Evolutionary conservation across 352 stramenopile species (phyloP), one percentile per base, ranked within the genome.

Genomic region (Plasmopara muralis): DNA sequence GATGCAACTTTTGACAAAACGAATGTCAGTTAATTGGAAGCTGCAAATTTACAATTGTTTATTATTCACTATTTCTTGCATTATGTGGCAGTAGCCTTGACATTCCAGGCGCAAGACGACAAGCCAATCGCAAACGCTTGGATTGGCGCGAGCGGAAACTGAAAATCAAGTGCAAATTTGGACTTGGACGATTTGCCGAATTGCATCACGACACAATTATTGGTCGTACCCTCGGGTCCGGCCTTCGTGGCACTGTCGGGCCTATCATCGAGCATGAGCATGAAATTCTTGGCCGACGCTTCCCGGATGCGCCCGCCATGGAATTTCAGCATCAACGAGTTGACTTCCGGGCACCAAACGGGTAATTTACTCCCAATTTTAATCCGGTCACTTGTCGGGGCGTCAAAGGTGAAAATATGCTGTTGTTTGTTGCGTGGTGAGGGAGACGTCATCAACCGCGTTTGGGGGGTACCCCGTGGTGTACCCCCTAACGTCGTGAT

Each of bases 251-350:
- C 55, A 8, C 65, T 34, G 6, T 35, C 53, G 6, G 64, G 64
- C 35, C 93, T 78, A 44, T 85, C 80, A 8, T 93, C 77, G 43
- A 93, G 31, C 64, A 78, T 84, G 20, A 95, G 70, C 73, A 94
- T 91, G 54, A 96, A 96, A 55, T 95, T 96, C 64, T 95, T 95
- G 47, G 85, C 81, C 9, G 81, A 93, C 31, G 85, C 83, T 66
- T 94, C 81, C 34, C 78, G 81, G 47, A 95, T 89, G 16, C 85
- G 77, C 8, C 82, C 77, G 35, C 83, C 84, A 43, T 93, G 81
- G 64, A 96, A 95, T 64, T 93, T 94, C 51, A 95, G 66, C 70
- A 94, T 90, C 13, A 96, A 68, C 43, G 72, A 90, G 55, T 88
- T 88, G 16, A 96, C 77, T 45, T 95, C 79, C 3, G 79, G 70